Evolutionary conservation across 495 filamentous ascomycete genomes (phyloP).

Genomic region (Pseudevernia furfuracea): DNA sequence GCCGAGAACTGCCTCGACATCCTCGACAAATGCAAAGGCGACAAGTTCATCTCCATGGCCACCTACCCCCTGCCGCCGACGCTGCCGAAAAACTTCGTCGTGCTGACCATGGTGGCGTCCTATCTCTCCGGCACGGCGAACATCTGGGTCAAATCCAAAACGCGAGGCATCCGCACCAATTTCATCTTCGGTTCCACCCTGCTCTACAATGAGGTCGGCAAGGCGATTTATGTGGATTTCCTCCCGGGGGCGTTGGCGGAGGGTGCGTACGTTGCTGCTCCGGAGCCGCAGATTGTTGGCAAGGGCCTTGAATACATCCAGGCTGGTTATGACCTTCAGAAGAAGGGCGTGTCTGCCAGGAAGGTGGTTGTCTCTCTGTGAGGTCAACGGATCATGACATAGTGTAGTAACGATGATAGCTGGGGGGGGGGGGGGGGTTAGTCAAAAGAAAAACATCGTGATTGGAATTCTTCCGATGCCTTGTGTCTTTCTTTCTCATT

Average conservation of each 20-base stretch:
- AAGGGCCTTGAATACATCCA: slow-evolving; percentile 40
- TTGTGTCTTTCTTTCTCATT: too few relatives aligned
- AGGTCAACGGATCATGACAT: neutral
- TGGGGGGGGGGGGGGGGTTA: neutral
- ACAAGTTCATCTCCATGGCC: slow-evolving; percentile 18
- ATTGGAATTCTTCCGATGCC: too few relatives aligned
- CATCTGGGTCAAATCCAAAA: slow-evolving; percentile 8
- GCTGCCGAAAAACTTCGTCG: slow-evolving; percentile 7
- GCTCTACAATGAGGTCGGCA: slow-evolving; percentile 26
- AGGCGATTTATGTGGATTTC: slow-evolving; percentile 30
- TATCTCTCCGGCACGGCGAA: neutral
- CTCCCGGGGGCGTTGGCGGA: slow-evolving; percentile 30
- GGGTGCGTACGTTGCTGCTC: slow-evolving; percentile 27
- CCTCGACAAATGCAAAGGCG: slow-evolving; percentile 13
- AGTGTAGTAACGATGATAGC: neutral
- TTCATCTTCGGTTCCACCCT: slow-evolving; percentile 14
- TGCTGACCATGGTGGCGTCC: neutral
- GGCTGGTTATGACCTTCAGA: slow-evolving; percentile 34
- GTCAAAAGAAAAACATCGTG: neutral
- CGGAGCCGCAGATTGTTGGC: slow-evolving; percentile 31
- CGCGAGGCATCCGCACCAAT: slow-evolving; percentile 11
- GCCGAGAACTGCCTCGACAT: slow-evolving; percentile 10
- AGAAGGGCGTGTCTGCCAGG: slow-evolving; percentile 37
- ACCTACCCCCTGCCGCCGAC: slow-evolving; percentile 5
- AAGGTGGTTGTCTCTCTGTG: slow-evolving; percentile 37